Evolutionary conservation across 75 land plant species (phyloP).

Genomic region (Chamaecyparis obtusa): DNA sequence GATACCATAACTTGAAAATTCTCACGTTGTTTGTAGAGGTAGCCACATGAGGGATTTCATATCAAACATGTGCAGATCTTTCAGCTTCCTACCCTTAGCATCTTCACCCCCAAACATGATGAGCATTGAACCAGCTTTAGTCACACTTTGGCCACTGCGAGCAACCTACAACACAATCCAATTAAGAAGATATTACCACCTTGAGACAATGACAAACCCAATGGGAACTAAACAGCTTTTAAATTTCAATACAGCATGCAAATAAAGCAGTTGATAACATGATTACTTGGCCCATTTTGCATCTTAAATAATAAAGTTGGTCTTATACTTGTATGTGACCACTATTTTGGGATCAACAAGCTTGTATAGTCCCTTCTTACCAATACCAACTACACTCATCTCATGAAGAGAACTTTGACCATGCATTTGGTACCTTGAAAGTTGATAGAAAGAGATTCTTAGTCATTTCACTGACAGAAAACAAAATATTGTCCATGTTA

Average conservation of each 20-base stretch:
- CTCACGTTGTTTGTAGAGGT: constrained; percentile 85
- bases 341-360: too few relatives aligned
- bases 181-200: not conserved
- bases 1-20: not conserved
- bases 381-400: too few relatives aligned
- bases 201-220: not conserved
- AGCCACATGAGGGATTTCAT: constrained; percentile 93
- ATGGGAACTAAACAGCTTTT: not conserved
- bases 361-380: too few relatives aligned
- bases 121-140: constrained; percentile 77
- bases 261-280: not conserved
- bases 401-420: too few relatives aligned
- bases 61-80: constrained; percentile 96
- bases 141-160: constrained; percentile 89
- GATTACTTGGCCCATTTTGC: not conserved
- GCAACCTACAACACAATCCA: constrained; percentile 55
- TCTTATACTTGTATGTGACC: not conserved
- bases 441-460: too few relatives aligned
- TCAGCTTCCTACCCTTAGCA: constrained; percentile 73
- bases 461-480: too few relatives aligned
- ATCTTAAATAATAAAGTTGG: not conserved
- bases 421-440: too few relatives aligned
- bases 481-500: too few relatives aligned
- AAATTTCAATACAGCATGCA: not conserved
- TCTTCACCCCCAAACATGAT: constrained; percentile 97